These are phyloP conservation scores for Daldinia loculata DNA, from an alignment of 495 filamentous ascomycete genomes.

Conservation along the genomic window DNA sequence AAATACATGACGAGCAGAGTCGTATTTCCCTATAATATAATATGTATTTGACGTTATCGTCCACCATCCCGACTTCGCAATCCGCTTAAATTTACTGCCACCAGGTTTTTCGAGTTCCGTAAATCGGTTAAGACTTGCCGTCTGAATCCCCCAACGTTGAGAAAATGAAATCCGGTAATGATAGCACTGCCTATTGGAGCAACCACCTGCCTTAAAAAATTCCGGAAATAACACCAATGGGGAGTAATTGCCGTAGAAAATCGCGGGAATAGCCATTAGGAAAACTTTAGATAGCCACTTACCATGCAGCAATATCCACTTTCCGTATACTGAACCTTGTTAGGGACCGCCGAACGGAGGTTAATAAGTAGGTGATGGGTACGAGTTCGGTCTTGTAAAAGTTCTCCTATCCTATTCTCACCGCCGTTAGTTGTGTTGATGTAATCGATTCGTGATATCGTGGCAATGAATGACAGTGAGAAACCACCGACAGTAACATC, in stretches of 20 bases:
- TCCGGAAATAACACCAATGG: slow-evolving; percentile 20
- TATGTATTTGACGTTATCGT: neutral
- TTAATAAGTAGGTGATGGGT: slow-evolving; percentile 9
- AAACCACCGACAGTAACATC: slow-evolving; percentile 8
- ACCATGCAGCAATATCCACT: slow-evolving; percentile 22
- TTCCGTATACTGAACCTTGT: slow-evolving; percentile 22
- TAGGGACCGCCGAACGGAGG: neutral
- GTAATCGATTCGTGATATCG: neutral
- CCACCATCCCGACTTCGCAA: slow-evolving; percentile 32
- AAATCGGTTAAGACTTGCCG: slow-evolving; percentile 16
- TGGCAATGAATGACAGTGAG: slow-evolving; percentile 31
- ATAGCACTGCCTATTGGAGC: neutral
- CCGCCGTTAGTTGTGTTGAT: neutral
- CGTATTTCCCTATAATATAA: neutral
- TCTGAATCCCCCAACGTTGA: slow-evolving; percentile 18
- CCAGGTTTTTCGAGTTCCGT: slow-evolving; percentile 10
- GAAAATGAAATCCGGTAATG: slow-evolving; percentile 5
- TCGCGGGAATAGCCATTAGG: slow-evolving; percentile 21
- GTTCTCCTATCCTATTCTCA: neutral
- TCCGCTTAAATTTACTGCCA: neutral
- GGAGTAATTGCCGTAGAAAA: slow-evolving; percentile 2
- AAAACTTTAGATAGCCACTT: slow-evolving; percentile 3
- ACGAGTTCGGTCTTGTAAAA: neutral
- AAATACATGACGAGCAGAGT: neutral
- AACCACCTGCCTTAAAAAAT: neutral